These are phyloP conservation scores for Colletotrichum navitas DNA, from an alignment of 2,329 filamentous ascomycete species.

Conservation along the genomic window DNA sequence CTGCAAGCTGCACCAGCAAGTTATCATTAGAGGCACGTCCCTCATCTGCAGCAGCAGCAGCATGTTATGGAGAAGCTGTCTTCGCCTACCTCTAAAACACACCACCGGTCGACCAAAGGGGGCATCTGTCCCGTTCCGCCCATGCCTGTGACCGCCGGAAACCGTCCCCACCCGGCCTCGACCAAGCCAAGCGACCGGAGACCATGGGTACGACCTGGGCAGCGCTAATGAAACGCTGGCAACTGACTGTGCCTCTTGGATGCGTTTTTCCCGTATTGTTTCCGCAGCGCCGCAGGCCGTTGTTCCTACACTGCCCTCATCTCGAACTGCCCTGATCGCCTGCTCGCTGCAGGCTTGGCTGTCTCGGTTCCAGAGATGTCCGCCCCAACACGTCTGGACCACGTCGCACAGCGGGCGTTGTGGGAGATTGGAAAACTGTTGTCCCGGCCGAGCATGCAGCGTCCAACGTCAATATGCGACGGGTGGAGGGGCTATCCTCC, in stretches of 20 bases:
- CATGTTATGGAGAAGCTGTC: neutral
- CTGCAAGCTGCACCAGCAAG: neutral
- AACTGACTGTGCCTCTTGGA: constrained; percentile 6
- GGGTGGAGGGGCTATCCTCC: constrained; percentile 3
- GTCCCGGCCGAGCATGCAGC: constrained; percentile 10
- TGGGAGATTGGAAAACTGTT: constrained; percentile 19
- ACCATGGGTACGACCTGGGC: constrained; percentile 1
- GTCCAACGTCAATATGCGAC: constrained; percentile 1
- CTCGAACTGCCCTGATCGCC: constrained; percentile 30
- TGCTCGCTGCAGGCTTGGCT: constrained; percentile 35
- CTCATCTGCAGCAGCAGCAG: neutral
- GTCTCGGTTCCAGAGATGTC: constrained; percentile 26
- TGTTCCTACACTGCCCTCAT: constrained; percentile 1
- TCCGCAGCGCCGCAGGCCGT: constrained; percentile 23
- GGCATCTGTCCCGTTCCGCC: constrained; percentile 19
- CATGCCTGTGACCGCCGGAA: constrained; percentile 17
- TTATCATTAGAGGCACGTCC: neutral
- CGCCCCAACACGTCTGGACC: constrained; percentile 13
- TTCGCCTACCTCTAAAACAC: constrained; percentile 1
- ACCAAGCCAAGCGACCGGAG: constrained; percentile 20
- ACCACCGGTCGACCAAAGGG: constrained; percentile 11
- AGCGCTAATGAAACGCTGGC: constrained; percentile 17
- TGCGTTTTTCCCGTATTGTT: constrained; percentile 9
- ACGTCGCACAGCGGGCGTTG: constrained; percentile 13
- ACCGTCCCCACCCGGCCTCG: constrained; percentile 16